Evolutionary conservation across 108 stramenopile genomes (phyloP), one percentile per base, ranked within the genome.

Genomic region (Pseudonitzschia delicatissima): DNA sequence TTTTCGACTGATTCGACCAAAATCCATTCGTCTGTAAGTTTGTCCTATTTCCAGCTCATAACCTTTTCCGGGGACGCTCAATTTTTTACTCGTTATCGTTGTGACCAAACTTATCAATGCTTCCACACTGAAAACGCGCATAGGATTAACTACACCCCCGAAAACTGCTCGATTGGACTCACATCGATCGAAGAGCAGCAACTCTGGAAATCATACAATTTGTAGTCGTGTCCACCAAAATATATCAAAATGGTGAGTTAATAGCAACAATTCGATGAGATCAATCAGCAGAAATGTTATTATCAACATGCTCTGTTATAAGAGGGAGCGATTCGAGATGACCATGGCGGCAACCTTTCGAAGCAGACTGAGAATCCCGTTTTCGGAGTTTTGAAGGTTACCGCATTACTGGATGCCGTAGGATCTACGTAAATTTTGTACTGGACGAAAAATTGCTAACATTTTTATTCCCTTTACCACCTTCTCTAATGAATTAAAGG

Each of bases 361-460:
- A 23, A 48, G 20, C 7, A 7, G 47, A 0, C 15, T 55, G n/a
- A 32, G 12, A 33, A 31, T n/a, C 29, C 17, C 32, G 53, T 2
- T 27, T 32, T n/a, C 6, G n/a, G 31, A 4, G 26, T 3, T 13
- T 25, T 55, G 32, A 55, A 55, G 37, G 35, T 61, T 61, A 61
- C 60, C 60, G 60, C 60, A 5, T 61, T 61, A 61, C 60, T 61
- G 18, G 39, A 20, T 25, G 2, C 39, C 21, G 60, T 61, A 61
- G 60, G n/a, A 7, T 21, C 39, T 21, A 61, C 60, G 60, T 61
- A 61, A 35, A 40, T 8, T 40, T 42, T 40, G 37, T 61, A 61
- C 60, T 21, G 40, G 20, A 40, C 0, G 18, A 61, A 33, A 61
- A 15, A 18, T 42, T 25, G 20, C 60, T 44, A 5, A 61, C 60